Base-by-base conservation (phyloP, 352 stramenopile species). In the Halophytophthora polymorphica region DNA sequence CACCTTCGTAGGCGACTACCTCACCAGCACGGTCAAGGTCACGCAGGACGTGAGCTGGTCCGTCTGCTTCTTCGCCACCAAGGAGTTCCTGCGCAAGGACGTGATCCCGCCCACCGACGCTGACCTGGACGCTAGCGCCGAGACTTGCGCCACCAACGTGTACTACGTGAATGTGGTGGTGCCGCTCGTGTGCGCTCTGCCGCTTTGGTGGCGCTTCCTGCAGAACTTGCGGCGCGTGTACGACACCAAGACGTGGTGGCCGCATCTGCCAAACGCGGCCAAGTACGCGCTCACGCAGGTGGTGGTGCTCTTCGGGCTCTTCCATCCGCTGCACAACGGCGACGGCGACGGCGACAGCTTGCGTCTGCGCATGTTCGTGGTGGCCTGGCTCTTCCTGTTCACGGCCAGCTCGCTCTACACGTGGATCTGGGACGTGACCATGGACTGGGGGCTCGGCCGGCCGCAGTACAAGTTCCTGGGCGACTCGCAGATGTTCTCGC, bases 121-220 rank as follows among this genome's bases (percentile, higher is more conserved):
- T 13, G 50, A 45, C 18, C 21, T 71, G 10, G 51, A 69, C 23
- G 25, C 41, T 10, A 35, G 58, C 39, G 45, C 67, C 28, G 28
- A 31, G 11, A 66, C 46, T 25, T 88, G 74, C 29, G 64, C 64
- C 45, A 80, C 78, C 50, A 86, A 92, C 50, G 77, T 95, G 37
- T 97, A 93, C 73, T 98, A 98, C 62, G 91, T 92, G 50, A 96
- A 98, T 52, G 57, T 98, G 34, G 73, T 97, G 6, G 96, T 98
- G 25, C 96, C 96, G 18, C 66, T 98, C 22, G 81, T 99, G 25
- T 98, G 94, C 58, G 75, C 96, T 8, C 69, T 98, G 22, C 96
- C 96, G 10, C 67, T 99, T 44, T 98, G 95, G 87, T 96, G 97
- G 68, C 88, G 96, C 23, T 98, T 99, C 66, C 90, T 98, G 44